Evolutionary conservation across 371 early-diverging fungal genomes (phyloP), one percentile per base, ranked within the genome.

Genomic region (Blakeslea trispora): DNA sequence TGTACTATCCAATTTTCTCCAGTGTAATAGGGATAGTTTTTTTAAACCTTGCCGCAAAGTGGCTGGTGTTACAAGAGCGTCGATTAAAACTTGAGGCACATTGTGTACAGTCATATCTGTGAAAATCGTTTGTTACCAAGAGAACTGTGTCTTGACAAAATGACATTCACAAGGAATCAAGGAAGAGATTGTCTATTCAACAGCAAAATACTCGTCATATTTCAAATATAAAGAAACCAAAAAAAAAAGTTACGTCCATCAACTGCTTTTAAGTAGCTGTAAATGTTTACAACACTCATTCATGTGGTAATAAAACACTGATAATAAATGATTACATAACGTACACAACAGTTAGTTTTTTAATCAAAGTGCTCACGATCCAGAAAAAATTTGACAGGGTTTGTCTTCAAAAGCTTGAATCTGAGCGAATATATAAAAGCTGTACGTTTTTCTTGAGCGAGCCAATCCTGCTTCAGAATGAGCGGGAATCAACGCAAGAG

Each of bases 151-250:
- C 32, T 32, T 32, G 32, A 10, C 32, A n/a, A 32, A 32, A 32
- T 46, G 31, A 50, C 39, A 53, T 47, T 56, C 47, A 61, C 61
- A 61, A 61, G 50, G 55, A 61, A 61, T 61, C 55, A 22, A 55
- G 50, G 55, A 61, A 61, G 61, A 61, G 55, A 61, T 55, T 44
- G 55, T 55, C 55, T 61, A 54, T 55, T 61, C 61, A 61, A 50
- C 49, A 54, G 55, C 45, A 61, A 50, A 55, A 50, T 55, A 55
- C 39, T 61, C 50, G 46, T 61, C 50, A 55, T 61, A 61, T 61
- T 61, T 37, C 55, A 51, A 61, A 61, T 61, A 10, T 61, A 61
- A 59, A 59, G 53, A 59, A 59, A 59, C 52, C 59, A n/a, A n/a
- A n/a, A n/a, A 48, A 59, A 53, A 59, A 59, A 59, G 48, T 47